Conservation (phyloP, 164 flowering plant species). For the Umbilicus rupestris region DNA sequence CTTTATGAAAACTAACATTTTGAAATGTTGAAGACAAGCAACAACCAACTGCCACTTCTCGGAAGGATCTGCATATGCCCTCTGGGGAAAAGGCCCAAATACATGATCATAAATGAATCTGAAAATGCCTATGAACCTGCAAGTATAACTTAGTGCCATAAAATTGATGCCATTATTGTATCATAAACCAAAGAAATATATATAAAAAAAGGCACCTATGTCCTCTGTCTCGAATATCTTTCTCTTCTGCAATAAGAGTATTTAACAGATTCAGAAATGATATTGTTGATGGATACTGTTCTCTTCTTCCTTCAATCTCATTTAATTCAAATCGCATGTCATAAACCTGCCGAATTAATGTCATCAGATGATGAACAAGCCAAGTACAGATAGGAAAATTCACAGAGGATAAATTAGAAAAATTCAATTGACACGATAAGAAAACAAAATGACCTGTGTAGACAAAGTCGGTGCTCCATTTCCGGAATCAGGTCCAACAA, state of each 20-base stretch:
- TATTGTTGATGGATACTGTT: constrained; percentile 88
- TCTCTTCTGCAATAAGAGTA: constrained; percentile 76
- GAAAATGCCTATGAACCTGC: constrained; percentile 89
- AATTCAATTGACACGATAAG: background rate
- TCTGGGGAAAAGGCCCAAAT: constrained; percentile 89
- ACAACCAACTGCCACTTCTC: constrained; percentile 96
- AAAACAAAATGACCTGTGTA: constrained; percentile 41
- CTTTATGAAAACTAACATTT: constrained; percentile 44
- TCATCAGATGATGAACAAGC: background rate
- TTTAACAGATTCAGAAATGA: constrained; percentile 89
- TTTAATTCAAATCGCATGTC: constrained; percentile 96
- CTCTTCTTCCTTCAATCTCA: constrained; percentile 92
- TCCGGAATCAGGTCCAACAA: constrained; percentile 58
- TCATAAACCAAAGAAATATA: constrained; percentile 4
- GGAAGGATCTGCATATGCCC: constrained; percentile 90
- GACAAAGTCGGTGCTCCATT: constrained; percentile 33
- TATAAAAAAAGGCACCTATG: constrained; percentile 46
- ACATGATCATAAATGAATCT: constrained; percentile 90
- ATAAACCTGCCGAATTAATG: constrained; percentile 61
- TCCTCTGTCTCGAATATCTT: constrained; percentile 81
- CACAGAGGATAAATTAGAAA: background rate
- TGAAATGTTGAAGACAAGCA: constrained; percentile 89
- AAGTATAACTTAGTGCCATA: constrained; percentile 9
- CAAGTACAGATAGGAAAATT: background rate
- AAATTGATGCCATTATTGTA: background rate